A percentile compares a stretch with the other conserved stretches of the same genome.
Evolutionary conservation across 176 grass and related monocot genomes (phyloP).

Genomic region (Alopecurus myosuroides): DNA sequence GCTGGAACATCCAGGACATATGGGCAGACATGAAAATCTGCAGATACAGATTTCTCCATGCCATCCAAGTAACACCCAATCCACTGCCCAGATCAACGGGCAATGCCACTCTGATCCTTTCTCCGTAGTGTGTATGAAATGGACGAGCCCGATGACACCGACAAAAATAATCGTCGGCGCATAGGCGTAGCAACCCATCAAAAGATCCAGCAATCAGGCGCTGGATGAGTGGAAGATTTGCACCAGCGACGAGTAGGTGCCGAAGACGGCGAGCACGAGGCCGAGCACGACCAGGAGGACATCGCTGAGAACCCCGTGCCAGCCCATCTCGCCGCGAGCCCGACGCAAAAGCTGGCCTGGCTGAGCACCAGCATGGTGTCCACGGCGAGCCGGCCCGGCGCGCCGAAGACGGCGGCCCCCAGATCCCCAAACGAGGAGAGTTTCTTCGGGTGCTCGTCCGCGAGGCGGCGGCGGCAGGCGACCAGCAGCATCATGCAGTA

Average conservation of each 20-base stretch:
- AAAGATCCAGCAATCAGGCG: slow-evolving; percentile 5
- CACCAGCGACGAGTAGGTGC: slow-evolving; percentile 85
- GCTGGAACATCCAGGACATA: slow-evolving; percentile 29
- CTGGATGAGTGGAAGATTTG: slow-evolving; percentile 67
- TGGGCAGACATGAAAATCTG: slow-evolving; percentile 12
- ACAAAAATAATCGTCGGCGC: not conserved
- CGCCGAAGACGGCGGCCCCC: slow-evolving; percentile 54
- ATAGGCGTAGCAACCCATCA: not conserved
- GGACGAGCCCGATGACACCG: slow-evolving; percentile 11
- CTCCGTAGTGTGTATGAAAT: not conserved
- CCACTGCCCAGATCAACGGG: slow-evolving; percentile 32
- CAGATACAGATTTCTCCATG: slow-evolving; percentile 16
- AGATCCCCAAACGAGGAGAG: slow-evolving; percentile 83
- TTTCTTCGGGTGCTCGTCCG: slow-evolving; percentile 46
- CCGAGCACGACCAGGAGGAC: slow-evolving; percentile 46
- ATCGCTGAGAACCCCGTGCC: slow-evolving; percentile 40
- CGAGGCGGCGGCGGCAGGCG: slow-evolving; percentile 60
- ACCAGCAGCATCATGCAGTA: slow-evolving; percentile 99
- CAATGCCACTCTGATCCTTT: slow-evolving; percentile 1
- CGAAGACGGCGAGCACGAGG: slow-evolving; percentile 54
- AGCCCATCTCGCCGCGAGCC: slow-evolving; percentile 63
- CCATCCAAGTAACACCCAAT: not conserved
- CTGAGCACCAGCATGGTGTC: slow-evolving; percentile 93
- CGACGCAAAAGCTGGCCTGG: slow-evolving; percentile 80
- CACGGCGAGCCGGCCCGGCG: slow-evolving; percentile 54